Percentiles rank a stretch among this genome's conserved stretches.
These are phyloP conservation scores for Neopestalotiopsis sp. DNA, from an alignment of 2,329 filamentous ascomycete genomes.

Conservation along the genomic window DNA sequence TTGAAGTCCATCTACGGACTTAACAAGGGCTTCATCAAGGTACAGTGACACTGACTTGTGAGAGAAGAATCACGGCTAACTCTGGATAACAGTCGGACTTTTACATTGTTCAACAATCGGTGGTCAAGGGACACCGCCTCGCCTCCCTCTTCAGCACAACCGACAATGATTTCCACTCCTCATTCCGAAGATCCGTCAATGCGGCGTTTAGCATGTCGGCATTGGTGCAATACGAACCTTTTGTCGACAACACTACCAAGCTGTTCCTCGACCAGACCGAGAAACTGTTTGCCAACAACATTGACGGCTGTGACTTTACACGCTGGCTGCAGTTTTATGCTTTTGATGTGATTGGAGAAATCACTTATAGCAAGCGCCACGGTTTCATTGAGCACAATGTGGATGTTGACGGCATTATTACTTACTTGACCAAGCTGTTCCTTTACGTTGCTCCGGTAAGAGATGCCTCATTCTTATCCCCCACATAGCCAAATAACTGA, in stretches of 20 bases:
- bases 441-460: constrained; percentile 74
- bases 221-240: constrained; percentile 79
- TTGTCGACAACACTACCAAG: constrained; percentile 76
- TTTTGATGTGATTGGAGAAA: constrained; percentile 80
- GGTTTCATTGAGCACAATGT: constrained; percentile 78
- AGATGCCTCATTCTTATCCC: not conserved
- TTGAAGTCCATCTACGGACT: constrained; percentile 80
- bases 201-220: constrained; percentile 79
- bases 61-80: constrained; percentile 20
- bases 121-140: constrained; percentile 70
- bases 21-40: constrained; percentile 83
- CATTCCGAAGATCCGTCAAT: constrained; percentile 77
- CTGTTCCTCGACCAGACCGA: constrained; percentile 71
- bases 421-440: constrained; percentile 67
- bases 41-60: constrained; percentile 38
- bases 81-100: constrained; percentile 70
- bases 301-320: constrained; percentile 65
- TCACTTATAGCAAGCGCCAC: constrained; percentile 77
- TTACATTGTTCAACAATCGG: constrained; percentile 78
- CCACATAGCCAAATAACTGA: not conserved
- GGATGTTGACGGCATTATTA: constrained; percentile 77
- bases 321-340: constrained; percentile 82
- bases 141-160: constrained; percentile 79
- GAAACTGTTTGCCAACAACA: constrained; percentile 54
- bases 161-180: constrained; percentile 76